A percentile compares a stretch with the other conserved stretches of the same genome.
Conservation (phyloP, 2,329 filamentous ascomycete species). For the Aureobasidium sp. region DNA sequence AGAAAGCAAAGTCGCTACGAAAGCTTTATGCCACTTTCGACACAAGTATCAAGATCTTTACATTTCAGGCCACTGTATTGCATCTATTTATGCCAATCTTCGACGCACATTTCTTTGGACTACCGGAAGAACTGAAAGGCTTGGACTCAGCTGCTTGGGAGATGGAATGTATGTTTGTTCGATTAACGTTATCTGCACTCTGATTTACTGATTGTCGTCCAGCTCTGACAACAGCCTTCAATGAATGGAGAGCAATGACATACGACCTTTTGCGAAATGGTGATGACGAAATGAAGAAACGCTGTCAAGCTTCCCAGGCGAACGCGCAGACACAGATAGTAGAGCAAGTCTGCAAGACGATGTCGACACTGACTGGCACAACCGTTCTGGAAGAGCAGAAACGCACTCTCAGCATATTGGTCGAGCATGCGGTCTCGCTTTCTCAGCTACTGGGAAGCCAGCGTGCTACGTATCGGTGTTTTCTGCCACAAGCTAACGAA, state of each 20-base stretch:
- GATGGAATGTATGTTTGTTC: conserved; percentile 1
- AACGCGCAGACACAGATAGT: conserved; percentile 18
- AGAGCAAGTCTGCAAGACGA: conserved; percentile 19
- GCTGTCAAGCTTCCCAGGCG: conserved; percentile 16
- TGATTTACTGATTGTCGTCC: not conserved
- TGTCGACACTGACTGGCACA: conserved; percentile 21
- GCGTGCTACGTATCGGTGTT: conserved; percentile 24
- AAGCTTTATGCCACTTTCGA: conserved; percentile 46
- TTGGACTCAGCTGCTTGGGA: not conserved
- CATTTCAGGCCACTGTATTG: conserved; percentile 56
- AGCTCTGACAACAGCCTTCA: conserved; percentile 39
- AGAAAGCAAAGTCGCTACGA: conserved; percentile 8
- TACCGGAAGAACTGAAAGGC: conserved; percentile 37
- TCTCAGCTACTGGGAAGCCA: conserved; percentile 24
- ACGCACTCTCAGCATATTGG: conserved; percentile 20
- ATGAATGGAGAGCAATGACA: conserved; percentile 60
- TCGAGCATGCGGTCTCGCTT: conserved; percentile 22
- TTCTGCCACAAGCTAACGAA: conserved; percentile 18
- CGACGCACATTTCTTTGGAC: conserved; percentile 53
- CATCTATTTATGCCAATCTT: conserved; percentile 56
- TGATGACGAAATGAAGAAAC: conserved; percentile 1
- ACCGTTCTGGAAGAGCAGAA: conserved; percentile 17
- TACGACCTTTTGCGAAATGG: conserved; percentile 48
- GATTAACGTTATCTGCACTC: not conserved
- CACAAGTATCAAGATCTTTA: conserved; percentile 48